Conservation (phyloP, 2,329 filamentous ascomycete species). For the Venturia pyrina region DNA sequence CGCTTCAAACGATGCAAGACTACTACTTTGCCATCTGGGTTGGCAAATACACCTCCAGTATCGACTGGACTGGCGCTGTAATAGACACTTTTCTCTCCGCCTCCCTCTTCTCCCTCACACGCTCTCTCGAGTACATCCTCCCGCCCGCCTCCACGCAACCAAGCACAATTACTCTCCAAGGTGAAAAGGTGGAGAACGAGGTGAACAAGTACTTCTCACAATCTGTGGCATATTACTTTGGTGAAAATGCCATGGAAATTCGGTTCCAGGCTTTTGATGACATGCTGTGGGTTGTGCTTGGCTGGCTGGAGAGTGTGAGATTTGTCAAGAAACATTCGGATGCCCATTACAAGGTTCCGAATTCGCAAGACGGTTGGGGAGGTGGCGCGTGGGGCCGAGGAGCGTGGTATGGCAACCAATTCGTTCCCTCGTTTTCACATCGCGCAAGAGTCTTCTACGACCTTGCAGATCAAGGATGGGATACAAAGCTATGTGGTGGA, state of each 20-base stretch:
- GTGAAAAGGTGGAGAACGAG: constrained; percentile 59
- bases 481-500: constrained; percentile 67
- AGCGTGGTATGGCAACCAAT: constrained; percentile 67
- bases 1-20: constrained; percentile 66
- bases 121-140: constrained; percentile 40
- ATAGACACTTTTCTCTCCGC: constrained; percentile 70
- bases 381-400: constrained; percentile 6
- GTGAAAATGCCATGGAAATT: constrained; percentile 67
- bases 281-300: constrained; percentile 89
- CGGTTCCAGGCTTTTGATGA: constrained; percentile 80
- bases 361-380: background rate
- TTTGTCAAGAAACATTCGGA: constrained; percentile 63
- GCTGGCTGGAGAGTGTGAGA: constrained; percentile 74
- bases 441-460: constrained; percentile 80
- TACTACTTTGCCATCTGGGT: constrained; percentile 67
- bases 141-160: constrained; percentile 20
- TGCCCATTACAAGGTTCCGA: constrained; percentile 43
- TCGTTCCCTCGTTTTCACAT: constrained; percentile 67
- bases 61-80: constrained; percentile 91
- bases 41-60: constrained; percentile 74
- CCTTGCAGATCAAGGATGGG: constrained; percentile 69
- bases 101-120: constrained; percentile 60
- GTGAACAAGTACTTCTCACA: constrained; percentile 76
- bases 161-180: constrained; percentile 18
- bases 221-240: constrained; percentile 69